Base-by-base conservation (phyloP, 2,329 filamentous ascomycete species). In the Byssothecium circinans region DNA sequence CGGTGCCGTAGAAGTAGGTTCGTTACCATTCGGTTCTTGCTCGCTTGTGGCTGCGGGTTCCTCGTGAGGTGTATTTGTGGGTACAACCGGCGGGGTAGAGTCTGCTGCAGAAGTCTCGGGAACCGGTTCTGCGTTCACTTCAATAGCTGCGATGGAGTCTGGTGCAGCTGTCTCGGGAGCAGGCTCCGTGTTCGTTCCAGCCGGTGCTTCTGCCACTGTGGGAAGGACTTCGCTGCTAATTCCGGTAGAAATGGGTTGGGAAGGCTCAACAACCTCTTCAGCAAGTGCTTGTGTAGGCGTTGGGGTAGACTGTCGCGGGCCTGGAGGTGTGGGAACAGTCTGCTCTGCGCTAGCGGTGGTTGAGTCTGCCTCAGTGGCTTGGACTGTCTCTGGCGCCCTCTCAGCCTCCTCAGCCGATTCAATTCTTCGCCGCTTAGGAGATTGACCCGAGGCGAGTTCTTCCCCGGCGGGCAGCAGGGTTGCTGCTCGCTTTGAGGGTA, bases 341-440 rank as follows among this genome's bases (percentile, higher is more conserved):
- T 46, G 41, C 19, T 8, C 8, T 15, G 23, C 35, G 17, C 22
- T 19, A 20, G 20, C 12, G 2, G 42, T 12, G 7, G n/a, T 27
- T n/a, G 20, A 4, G 19, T 17, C 2, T 19, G n/a, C 20, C 12
- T 20, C 11, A 17, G 19, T 35, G 32, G 38, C 33, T 18, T 20
- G 12, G 22, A 41, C 4, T 17, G 6, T 8, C 6, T 32, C 29
- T 12, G 42, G 41, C 34, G 41, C 20, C 3, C 19, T 19, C 11
- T 49, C 32, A 37, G 18, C 34, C 18, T 49, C 43, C 6, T 44
- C 8, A 7, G 47, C 41, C 2, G 44, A 22, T 18, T 59, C 60
- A 43, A 60, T 47, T 17, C 58, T 51, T 20, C 52, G 55, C 39
- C 58, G 50, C 44, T 68, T 64, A 12, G 58, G 47, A 12, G 61